A percentile compares a stretch with the other conserved stretches of the same genome.
Evolutionary conservation across 1,284 basidiomycete genomes (phyloP).

Genomic region (Baeospora myosura): DNA sequence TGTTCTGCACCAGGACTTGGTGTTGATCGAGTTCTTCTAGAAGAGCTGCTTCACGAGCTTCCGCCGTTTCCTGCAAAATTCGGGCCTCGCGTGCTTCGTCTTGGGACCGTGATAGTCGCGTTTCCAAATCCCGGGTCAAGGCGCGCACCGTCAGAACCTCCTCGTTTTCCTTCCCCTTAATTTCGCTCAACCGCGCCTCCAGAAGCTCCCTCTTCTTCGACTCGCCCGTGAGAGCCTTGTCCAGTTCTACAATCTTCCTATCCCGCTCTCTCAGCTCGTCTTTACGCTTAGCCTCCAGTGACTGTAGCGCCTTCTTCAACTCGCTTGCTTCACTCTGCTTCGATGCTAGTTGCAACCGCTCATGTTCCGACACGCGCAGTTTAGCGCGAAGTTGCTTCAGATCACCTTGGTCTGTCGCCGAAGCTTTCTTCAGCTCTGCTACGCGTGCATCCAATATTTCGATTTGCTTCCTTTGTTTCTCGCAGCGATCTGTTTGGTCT

Average conservation of each 20-base stretch:
- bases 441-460: slow-evolving; percentile 45
- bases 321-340: slow-evolving; percentile 49
- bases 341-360: slow-evolving; percentile 40
- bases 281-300: slow-evolving; percentile 39
- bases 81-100: slow-evolving; percentile 27
- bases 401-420: slow-evolving; percentile 47
- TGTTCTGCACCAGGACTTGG: slow-evolving; percentile 33
- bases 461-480: slow-evolving; percentile 58
- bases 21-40: slow-evolving; percentile 44
- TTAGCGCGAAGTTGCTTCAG: slow-evolving; percentile 55
- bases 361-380: slow-evolving; percentile 53
- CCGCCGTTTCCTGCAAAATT: slow-evolving; percentile 19
- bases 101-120: slow-evolving; percentile 27
- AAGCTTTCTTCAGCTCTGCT: slow-evolving; percentile 50
- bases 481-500: slow-evolving; percentile 49
- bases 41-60: slow-evolving; percentile 35
- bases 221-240: slow-evolving; percentile 43
- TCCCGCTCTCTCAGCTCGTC: slow-evolving; percentile 53
- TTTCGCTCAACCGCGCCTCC: slow-evolving; percentile 38
- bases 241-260: slow-evolving; percentile 46
- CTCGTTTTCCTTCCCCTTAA: slow-evolving; percentile 35
- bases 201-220: slow-evolving; percentile 40
- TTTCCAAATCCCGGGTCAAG: slow-evolving; percentile 27
- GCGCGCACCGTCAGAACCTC: slow-evolving; percentile 30
- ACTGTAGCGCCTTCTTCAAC: slow-evolving; percentile 42